Evolutionary conservation across 805 yeast genomes (phyloP), one percentile per base, ranked within the genome.

Genomic region (Candida chilensis): DNA sequence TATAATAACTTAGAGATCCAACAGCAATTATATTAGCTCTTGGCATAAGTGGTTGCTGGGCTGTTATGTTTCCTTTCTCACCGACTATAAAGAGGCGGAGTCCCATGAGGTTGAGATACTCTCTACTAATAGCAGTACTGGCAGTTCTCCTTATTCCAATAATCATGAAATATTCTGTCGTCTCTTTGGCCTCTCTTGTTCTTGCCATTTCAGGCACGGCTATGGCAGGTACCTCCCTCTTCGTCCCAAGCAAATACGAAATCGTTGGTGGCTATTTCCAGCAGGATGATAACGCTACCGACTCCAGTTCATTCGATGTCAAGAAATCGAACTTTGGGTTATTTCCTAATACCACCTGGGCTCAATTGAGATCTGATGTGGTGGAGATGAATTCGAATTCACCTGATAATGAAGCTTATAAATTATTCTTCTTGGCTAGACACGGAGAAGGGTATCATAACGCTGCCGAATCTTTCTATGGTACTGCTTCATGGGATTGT

Each of bases 381-480:
- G 35, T 47, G 4, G 38, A 45, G n/a, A 49, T 71, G 39, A 68
- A 67, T 35, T 38, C 34, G 2, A 25, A 34, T 6, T 41, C 57
- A 19, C 41, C 39, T 3, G 26, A 26, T 2, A 44, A 54, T 32
- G 56, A 41, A n/a, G 32, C 36, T 5, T 71, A 67, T 46, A 71
- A 70, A 43, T 40, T 71, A 8, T 45, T 71, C 24, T 60, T 60
- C 35, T 50, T 68, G 20, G 74, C 69, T 4, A 57, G 77, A 30
- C 77, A 71, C 37, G 76, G 75, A 4, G 71, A 71, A 37, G 77
- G 76, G 2, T 67, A 41, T 41, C 77, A 71, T 41, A 71, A 71
- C 39, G 43, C 54, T 32, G 72, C 69, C 17, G 65, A 66, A 39
- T 29, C 51, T 12, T 52, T 50, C 30, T 69, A 69, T 40, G 76